Evolutionary conservation across 2,329 filamentous ascomycete species (phyloP), one percentile per base, ranked within the genome.

Genomic region (Dothistroma septosporum): DNA sequence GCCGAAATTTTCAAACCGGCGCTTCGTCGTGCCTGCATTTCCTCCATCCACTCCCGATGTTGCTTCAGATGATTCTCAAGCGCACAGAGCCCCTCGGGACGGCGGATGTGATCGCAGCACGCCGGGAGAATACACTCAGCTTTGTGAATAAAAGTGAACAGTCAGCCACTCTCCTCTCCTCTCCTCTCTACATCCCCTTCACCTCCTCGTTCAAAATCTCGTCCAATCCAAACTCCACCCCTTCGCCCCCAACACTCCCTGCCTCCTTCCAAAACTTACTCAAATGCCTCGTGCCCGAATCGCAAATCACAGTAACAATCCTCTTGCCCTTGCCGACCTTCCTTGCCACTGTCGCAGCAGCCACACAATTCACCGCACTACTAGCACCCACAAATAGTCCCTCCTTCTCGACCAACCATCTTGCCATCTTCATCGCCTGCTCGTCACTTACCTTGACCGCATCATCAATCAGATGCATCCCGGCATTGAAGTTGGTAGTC

Each of bases 361-460:
- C 91, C 47, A 90, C 89, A 82, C 92, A 96, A 75, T 99, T 99
- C 56, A 99, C 93, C n/a, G 92, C 89, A 75, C 90, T 96, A 74
- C 91, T 96, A 74, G 92, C 96, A 9, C 94, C 95, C 46, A 92
- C 82, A 71, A 99, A 99, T 57, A 99, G 87, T 8, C 94, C 94
- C 75, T 99, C 94, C 65, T 92, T 89, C 77, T 97, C 92, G 9
- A 97, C 93, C 46, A 99, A 78, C 91, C 92, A 97, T 64, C 91
- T 82, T n/a, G 93, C 94, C 94, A 99, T 99, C 58, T 83, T 83
- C 73, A 90, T 86, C 12, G 94, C 94, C 79, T 99, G 92, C 54
- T 86, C 85, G 75, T 99, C 95, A 2, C 86, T 90, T 14, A 99
- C 91, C 61, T 87, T 85, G 41, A 97, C 86, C 2, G 94, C 93